Conservation (phyloP, 169 alveolate species). For the Cryptosporidium sp. region DNA sequence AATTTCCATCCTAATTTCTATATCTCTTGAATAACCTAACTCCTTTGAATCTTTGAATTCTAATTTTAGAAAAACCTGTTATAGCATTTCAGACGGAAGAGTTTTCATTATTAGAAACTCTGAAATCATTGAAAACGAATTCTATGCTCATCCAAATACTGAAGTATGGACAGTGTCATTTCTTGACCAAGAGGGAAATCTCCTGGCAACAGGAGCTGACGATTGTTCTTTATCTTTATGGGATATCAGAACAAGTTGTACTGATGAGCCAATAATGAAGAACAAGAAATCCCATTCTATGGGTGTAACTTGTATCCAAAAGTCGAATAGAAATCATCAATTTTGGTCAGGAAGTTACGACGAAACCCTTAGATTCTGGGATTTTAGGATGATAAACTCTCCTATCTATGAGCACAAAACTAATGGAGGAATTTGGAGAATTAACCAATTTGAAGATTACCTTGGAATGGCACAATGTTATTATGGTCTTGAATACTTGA, state of each 20-base stretch:
- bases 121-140: slow-evolving; percentile 37
- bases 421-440: slow-evolving; percentile 67
- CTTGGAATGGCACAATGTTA: slow-evolving; percentile 60
- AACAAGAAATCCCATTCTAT: slow-evolving; percentile 48
- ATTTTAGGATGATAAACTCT: slow-evolving; percentile 2
- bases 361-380: slow-evolving; percentile 58
- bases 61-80: slow-evolving; percentile 39
- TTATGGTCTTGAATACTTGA: slow-evolving; percentile 29
- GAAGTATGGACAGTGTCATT: slow-evolving; percentile 71
- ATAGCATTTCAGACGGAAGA: slow-evolving; percentile 73
- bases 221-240: slow-evolving; percentile 47
- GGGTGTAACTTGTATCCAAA: slow-evolving; percentile 72
- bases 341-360: slow-evolving; percentile 73
- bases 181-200: slow-evolving; percentile 39
- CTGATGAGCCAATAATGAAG: neutral
- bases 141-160: slow-evolving; percentile 47
- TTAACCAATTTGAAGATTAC: slow-evolving; percentile 18
- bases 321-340: neutral
- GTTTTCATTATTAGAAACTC: slow-evolving; percentile 38
- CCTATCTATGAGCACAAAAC: slow-evolving; percentile 31
- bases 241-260: slow-evolving; percentile 35
- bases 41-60: neutral
- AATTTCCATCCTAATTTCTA: neutral
- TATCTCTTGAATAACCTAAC: neutral
- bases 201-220: slow-evolving; percentile 68